Conservation (phyloP, 177 flowering plant genomes). For the Tripterygium wilfordii region DNA sequence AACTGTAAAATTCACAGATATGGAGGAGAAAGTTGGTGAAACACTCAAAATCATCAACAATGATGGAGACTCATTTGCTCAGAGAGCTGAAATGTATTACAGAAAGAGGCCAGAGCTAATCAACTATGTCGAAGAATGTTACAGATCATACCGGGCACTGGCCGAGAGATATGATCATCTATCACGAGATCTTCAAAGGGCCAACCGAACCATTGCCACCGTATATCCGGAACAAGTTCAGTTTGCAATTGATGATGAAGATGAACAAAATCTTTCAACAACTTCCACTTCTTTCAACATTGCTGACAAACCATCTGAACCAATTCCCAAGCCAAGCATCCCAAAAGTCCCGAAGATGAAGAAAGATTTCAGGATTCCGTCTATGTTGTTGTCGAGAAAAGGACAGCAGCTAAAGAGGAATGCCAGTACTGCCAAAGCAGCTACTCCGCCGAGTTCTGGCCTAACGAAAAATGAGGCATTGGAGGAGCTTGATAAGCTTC, state of each 20-base stretch:
- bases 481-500: conserved; percentile 62
- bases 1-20: conserved; percentile 56
- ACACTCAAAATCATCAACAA: conserved; percentile 64
- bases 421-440: conserved; percentile 11
- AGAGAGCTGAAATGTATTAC: conserved; percentile 83
- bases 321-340: conserved; percentile 20
- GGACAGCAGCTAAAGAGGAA: conserved; percentile 19
- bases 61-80: conserved; percentile 79
- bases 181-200: conserved; percentile 63
- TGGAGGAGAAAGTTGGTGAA: conserved; percentile 67
- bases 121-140: conserved; percentile 70
- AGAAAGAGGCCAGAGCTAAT: conserved; percentile 77
- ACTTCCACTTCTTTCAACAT: not conserved
- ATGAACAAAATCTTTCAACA: too few species aligned
- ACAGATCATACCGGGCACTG: conserved; percentile 64
- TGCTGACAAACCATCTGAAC: conserved; percentile 1
- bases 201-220: conserved; percentile 67
- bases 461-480: conserved; percentile 54
- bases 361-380: conserved; percentile 19
- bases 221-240: conserved; percentile 67
- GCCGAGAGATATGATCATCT: conserved; percentile 77
- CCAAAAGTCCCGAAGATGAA: conserved; percentile 31
- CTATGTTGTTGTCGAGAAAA: conserved; percentile 26
- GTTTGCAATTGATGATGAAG: conserved; percentile 38
- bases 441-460: conserved; percentile 25